These are phyloP conservation scores for Xylaria cubensis DNA, from an alignment of 495 filamentous ascomycete species.

Conservation along the genomic window DNA sequence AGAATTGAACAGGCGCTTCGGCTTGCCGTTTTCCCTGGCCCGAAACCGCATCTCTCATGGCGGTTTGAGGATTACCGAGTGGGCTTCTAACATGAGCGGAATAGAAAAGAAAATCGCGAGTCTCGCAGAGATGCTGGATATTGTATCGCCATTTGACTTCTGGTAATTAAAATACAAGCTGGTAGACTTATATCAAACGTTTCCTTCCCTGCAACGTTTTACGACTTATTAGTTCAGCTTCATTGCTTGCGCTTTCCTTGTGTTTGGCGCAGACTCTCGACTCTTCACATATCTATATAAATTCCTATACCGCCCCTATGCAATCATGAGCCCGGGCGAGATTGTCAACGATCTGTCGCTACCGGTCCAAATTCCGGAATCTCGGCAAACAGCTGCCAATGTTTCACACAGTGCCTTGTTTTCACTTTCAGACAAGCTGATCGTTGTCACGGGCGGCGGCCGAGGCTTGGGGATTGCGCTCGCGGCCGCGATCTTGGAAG, in stretches of 20 bases:
- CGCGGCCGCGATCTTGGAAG: constrained; percentile 15
- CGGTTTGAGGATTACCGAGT: no score
- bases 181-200: background rate
- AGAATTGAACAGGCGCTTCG: background rate
- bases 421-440: constrained; percentile 5
- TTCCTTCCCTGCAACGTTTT: background rate
- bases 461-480: constrained; percentile 16
- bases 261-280: background rate
- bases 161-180: background rate
- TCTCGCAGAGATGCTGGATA: background rate
- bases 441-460: constrained; percentile 17
- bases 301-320: background rate
- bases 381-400: constrained; percentile 1
- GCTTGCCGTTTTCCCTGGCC: background rate
- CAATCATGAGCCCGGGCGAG: background rate
- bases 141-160: background rate
- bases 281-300: background rate
- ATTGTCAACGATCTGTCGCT: constrained; percentile 10
- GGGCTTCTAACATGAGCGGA: background rate
- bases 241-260: background rate
- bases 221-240: background rate
- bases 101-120: background rate
- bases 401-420: background rate
- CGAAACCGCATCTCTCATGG: background rate
- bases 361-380: constrained; percentile 4